Conservation (phyloP, 2,329 filamentous ascomycete genomes). For the Colletotrichum graminicola region DNA sequence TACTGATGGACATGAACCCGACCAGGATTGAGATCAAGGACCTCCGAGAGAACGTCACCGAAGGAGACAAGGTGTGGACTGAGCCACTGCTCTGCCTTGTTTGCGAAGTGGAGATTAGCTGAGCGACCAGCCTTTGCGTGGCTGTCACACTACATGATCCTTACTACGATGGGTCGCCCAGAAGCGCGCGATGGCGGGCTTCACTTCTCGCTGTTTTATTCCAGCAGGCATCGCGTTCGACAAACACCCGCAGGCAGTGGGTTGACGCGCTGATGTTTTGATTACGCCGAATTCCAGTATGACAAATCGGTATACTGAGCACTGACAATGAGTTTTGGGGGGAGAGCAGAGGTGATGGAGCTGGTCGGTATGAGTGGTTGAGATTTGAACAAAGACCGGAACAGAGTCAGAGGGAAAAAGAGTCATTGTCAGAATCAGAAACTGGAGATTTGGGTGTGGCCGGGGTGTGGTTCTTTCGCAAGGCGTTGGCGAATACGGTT, state of each 20-base stretch:
- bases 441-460: conserved; percentile 29
- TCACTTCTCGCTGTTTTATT: conserved; percentile 39
- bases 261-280: conserved; percentile 11
- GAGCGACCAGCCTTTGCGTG: conserved; percentile 48
- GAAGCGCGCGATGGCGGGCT: conserved; percentile 15
- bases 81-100: conserved; percentile 65
- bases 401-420: conserved; percentile 4
- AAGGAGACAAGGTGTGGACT: conserved; percentile 66
- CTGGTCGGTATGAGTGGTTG: not conserved
- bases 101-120: conserved; percentile 59
- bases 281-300: conserved; percentile 28
- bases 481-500: conserved; percentile 42
- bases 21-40: conserved; percentile 66
- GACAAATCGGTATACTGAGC: conserved; percentile 10
- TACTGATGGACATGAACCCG: conserved; percentile 61
- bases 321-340: conserved; percentile 4
- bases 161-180: not conserved
- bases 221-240: conserved; percentile 21
- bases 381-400: not conserved
- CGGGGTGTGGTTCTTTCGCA: conserved; percentile 31
- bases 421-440: not conserved
- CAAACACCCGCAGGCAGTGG: conserved; percentile 6
- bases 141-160: conserved; percentile 14
- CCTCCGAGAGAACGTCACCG: conserved; percentile 59
- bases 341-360: not conserved